phyloP scores from a whole-genome alignment of 108 stramenopile genomes.

The Nannochloropsis granulata region DNA sequence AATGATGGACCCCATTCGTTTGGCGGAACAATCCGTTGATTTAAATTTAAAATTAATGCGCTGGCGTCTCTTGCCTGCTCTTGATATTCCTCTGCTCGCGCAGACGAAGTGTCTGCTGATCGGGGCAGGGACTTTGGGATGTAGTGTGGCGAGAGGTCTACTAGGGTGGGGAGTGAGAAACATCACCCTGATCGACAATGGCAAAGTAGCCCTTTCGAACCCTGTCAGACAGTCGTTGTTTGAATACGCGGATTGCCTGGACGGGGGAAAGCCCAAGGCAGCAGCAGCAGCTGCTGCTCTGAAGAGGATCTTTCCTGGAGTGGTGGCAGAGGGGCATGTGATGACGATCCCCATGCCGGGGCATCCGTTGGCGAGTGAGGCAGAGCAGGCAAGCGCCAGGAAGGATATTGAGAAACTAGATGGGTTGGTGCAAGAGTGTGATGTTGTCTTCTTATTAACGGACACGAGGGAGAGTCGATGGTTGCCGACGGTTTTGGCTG shows the following conservation, averaged over 20 bases:
- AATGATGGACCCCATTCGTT: conserved; percentile 42
- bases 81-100: conserved; percentile 62
- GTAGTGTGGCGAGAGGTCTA: conserved; percentile 72
- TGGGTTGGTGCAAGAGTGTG: conserved; percentile 51
- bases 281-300: conserved; percentile 77
- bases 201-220: conserved; percentile 82
- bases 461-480: conserved; percentile 95
- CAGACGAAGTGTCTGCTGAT: conserved; percentile 64
- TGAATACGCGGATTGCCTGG: conserved; percentile 63
- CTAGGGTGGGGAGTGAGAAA: conserved; percentile 91
- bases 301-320: conserved; percentile 48
- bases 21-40: conserved; percentile 73
- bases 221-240: conserved; percentile 94
- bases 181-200: conserved; percentile 86
- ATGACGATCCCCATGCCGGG: conserved; percentile 98
- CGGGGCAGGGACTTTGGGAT: conserved; percentile 95
- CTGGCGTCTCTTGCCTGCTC: conserved; percentile 78
- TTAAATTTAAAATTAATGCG: conserved; percentile 95
- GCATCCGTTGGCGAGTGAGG: conserved; percentile 46
- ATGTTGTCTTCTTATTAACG: conserved; percentile 85
- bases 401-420: conserved; percentile 52
- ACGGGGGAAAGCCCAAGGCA: conserved; percentile 68
- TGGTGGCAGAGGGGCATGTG: conserved; percentile 50
- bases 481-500: conserved; percentile 91
- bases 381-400: conserved; percentile 29